Evolutionary conservation across 495 filamentous ascomycete species (phyloP).

Genomic region (Pyrenula massariospora): DNA sequence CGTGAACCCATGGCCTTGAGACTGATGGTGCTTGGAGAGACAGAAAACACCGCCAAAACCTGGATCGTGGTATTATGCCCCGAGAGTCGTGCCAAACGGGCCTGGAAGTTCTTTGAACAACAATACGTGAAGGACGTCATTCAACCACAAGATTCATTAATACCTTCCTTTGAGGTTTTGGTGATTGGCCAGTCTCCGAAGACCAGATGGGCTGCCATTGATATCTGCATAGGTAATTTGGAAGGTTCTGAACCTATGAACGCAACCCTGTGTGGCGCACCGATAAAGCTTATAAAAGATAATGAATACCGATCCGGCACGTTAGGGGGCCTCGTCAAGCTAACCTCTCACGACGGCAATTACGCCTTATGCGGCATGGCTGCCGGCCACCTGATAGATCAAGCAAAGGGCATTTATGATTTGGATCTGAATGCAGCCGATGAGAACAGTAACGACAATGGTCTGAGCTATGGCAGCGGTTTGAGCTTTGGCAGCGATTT

Average conservation of each 20-base stretch:
- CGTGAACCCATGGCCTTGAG: slow-evolving; percentile 7
- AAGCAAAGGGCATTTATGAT: too few relatives aligned
- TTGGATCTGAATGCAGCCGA: too few relatives aligned
- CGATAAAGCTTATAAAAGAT: background rate
- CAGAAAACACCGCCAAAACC: slow-evolving; percentile 8
- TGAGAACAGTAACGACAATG: too few relatives aligned
- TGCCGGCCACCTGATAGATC: background rate
- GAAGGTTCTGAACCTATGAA: background rate
- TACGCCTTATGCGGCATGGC: background rate
- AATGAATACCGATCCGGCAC: slow-evolving; percentile 2
- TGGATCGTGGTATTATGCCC: slow-evolving; percentile 13
- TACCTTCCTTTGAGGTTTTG: slow-evolving; percentile 8
- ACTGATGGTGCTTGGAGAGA: slow-evolving; percentile 11
- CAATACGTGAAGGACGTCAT: slow-evolving; percentile 4
- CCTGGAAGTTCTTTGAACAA: slow-evolving; percentile 12
- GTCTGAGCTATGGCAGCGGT: too few relatives aligned
- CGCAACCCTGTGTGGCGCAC: background rate
- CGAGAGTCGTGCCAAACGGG: slow-evolving; percentile 2
- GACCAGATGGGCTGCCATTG: background rate
- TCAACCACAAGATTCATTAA: slow-evolving; percentile 4
- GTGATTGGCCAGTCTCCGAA: slow-evolving; percentile 5
- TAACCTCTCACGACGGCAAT: background rate
- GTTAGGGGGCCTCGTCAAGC: slow-evolving; percentile 8
- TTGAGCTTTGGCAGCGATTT: too few relatives aligned
- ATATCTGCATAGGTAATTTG: too few relatives aligned